These are phyloP conservation scores for Haberlea rhodopensis DNA, from an alignment of 257 asterid genomes.

Conservation along the genomic window DNA sequence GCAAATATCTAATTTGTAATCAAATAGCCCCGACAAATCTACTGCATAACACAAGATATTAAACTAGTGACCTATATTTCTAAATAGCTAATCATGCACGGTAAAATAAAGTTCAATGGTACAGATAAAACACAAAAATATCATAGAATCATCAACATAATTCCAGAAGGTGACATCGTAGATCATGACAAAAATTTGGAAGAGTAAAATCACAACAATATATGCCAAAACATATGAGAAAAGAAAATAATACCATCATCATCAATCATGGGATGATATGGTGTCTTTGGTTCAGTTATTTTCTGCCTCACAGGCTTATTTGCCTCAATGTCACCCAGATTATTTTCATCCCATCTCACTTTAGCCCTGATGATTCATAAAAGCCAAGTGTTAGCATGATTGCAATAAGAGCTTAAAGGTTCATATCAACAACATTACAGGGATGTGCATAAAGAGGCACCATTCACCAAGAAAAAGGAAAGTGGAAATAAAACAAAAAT, in stretches of 20 bases:
- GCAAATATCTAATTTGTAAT: not conserved
- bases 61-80: not conserved
- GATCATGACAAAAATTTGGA: not conserved
- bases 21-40: no score
- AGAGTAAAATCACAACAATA: not conserved
- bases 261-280: conserved; percentile 87
- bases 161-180: not conserved
- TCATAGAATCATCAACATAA: not conserved
- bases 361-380: conserved; percentile 49
- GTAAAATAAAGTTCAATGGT: not conserved
- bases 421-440: conserved; percentile 4
- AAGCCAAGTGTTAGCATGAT: conserved; percentile 16
- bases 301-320: conserved; percentile 93
- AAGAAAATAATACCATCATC: conserved; percentile 33
- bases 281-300: conserved; percentile 98
- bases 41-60: no score
- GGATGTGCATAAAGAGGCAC: conserved; percentile 8
- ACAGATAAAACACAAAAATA: not conserved
- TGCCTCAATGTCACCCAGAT: conserved; percentile 87
- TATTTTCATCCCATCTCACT: conserved; percentile 84
- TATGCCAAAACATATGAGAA: not conserved
- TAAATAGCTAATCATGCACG: not conserved
- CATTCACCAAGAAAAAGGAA: conserved; percentile 9
- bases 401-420: conserved; percentile 4
- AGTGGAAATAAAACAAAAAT: not conserved